Percentiles rank a stretch among this genome's conserved stretches.
Evolutionary conservation across 371 early-diverging fungal species (phyloP).

Genomic region (Quaeritorhiza haematococci): DNA sequence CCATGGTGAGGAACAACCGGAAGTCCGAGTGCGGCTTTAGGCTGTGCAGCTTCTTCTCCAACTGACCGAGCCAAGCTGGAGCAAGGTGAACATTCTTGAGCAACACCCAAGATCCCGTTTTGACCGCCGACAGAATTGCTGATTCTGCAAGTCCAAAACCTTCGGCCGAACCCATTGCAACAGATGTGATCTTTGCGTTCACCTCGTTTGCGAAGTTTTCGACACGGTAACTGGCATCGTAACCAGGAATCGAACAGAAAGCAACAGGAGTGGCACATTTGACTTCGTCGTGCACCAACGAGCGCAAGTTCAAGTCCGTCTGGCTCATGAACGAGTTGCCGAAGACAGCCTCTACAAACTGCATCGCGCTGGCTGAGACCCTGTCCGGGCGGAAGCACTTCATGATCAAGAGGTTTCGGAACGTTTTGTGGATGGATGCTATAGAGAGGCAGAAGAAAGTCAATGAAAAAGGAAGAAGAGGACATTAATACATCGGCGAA

Average conservation of each 20-base stretch:
- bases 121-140: constrained; percentile 78
- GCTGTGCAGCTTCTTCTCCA: constrained; percentile 89
- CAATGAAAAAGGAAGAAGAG: constrained; percentile 4
- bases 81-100: constrained; percentile 97
- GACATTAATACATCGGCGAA: not conserved
- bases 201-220: constrained; percentile 79
- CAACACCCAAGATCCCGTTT: constrained; percentile 91
- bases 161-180: constrained; percentile 98
- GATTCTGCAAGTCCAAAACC: constrained; percentile 86
- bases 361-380: constrained; percentile 65
- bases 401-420: constrained; percentile 74
- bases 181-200: constrained; percentile 58
- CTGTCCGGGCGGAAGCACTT: constrained; percentile 89
- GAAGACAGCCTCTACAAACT: constrained; percentile 77
- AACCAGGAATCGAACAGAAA: constrained; percentile 90
- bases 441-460: constrained; percentile 4
- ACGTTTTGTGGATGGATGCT: constrained; percentile 16
- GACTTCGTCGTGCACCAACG: constrained; percentile 71
- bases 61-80: constrained; percentile 85
- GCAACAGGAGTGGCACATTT: constrained; percentile 76
- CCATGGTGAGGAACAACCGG: constrained; percentile 95
- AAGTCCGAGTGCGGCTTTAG: constrained; percentile 78
- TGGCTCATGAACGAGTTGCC: constrained; percentile 41
- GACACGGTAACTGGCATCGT: constrained; percentile 93
- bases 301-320: constrained; percentile 64